A percentile compares a stretch with the other conserved stretches of the same genome.
These are phyloP conservation scores for Pleurotus citrinopileatus DNA, from an alignment of 768 basidiomycete genomes.

Conservation along the genomic window DNA sequence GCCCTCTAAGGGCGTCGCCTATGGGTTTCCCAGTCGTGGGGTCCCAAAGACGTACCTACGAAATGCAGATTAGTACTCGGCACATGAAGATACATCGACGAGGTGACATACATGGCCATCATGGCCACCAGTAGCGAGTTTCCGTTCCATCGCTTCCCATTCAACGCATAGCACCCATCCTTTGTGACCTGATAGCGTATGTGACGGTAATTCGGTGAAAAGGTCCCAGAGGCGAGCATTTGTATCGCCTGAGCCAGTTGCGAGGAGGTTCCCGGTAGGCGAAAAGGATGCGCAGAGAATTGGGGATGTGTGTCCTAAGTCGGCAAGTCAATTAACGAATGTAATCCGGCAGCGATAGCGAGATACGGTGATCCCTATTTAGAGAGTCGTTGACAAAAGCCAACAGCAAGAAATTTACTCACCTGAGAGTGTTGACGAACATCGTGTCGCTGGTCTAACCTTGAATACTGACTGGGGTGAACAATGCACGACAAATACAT, in stretches of 20 bases:
- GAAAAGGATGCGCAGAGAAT: conserved; percentile 96
- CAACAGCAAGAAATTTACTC: conserved; percentile 18
- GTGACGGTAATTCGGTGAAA: conserved; percentile 87
- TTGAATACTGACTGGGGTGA: conserved; percentile 95
- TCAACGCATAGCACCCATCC: conserved; percentile 98
- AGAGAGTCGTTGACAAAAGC: background rate
- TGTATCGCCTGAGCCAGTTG: conserved; percentile 94
- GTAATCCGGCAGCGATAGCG: background rate
- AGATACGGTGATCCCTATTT: too few species aligned
- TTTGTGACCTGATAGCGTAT: conserved; percentile 82
- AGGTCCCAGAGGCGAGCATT: conserved; percentile 94
- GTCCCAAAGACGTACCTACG: conserved; percentile 84
- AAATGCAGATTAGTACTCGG: too few species aligned
- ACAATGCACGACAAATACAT: conserved; percentile 84
- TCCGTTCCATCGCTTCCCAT: conserved; percentile 93
- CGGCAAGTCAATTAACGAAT: background rate
- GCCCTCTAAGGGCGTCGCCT: conserved; percentile 88
- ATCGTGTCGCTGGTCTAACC: conserved; percentile 90
- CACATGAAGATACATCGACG: conserved; percentile 2
- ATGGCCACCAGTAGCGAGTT: conserved; percentile 90
- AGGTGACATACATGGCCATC: conserved; percentile 72
- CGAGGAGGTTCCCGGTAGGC: conserved; percentile 86
- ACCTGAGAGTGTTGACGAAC: conserved; percentile 90
- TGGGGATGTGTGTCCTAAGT: conserved; percentile 81
- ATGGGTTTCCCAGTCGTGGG: conserved; percentile 86